A percentile compares a stretch with the other conserved stretches of the same genome.
Evolutionary conservation across 1,139 yeast genomes (phyloP).

Genomic region (Nakaseomyces glabratus): DNA sequence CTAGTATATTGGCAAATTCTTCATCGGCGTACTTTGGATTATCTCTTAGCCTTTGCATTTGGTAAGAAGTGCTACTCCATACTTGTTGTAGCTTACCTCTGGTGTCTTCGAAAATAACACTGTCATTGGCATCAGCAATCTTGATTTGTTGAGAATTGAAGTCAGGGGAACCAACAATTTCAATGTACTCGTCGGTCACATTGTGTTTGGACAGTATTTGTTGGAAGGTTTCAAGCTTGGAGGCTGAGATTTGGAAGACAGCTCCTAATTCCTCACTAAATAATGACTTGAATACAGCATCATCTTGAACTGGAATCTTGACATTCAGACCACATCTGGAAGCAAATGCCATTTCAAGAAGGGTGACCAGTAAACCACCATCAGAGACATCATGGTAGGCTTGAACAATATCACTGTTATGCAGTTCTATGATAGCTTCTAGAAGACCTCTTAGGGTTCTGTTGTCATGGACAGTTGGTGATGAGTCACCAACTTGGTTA

Average conservation of each 20-base stretch:
- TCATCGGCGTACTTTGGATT: slow-evolving; percentile 85
- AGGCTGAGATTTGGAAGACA: slow-evolving; percentile 71
- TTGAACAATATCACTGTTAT: slow-evolving; percentile 53
- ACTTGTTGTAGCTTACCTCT: slow-evolving; percentile 69
- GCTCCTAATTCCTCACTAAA: slow-evolving; percentile 96
- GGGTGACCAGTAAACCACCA: slow-evolving; percentile 86
- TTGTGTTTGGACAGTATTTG: slow-evolving; percentile 48
- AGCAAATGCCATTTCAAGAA: slow-evolving; percentile 95
- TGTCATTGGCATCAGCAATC: slow-evolving; percentile 39
- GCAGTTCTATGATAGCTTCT: slow-evolving; percentile 60
- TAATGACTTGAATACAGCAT: slow-evolving; percentile 43
- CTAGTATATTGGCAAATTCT: slow-evolving; percentile 66
- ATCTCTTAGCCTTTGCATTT: slow-evolving; percentile 86
- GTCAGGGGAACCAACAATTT: slow-evolving; percentile 58
- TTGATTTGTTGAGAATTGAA: slow-evolving; percentile 44
- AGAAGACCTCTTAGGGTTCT: slow-evolving; percentile 58
- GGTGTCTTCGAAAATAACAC: slow-evolving; percentile 40
- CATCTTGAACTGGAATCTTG: slow-evolving; percentile 26
- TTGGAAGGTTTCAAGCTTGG: slow-evolving; percentile 47
- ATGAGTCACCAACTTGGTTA: slow-evolving; percentile 70
- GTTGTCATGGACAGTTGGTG: slow-evolving; percentile 77
- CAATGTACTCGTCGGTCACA: slow-evolving; percentile 46
- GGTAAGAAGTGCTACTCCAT: slow-evolving; percentile 87
- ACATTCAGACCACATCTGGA: slow-evolving; percentile 75
- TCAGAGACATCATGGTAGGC: slow-evolving; percentile 97